Base-by-base conservation (phyloP, 2,329 filamentous ascomycete species). In the Colletotrichum higginsianum region DNA sequence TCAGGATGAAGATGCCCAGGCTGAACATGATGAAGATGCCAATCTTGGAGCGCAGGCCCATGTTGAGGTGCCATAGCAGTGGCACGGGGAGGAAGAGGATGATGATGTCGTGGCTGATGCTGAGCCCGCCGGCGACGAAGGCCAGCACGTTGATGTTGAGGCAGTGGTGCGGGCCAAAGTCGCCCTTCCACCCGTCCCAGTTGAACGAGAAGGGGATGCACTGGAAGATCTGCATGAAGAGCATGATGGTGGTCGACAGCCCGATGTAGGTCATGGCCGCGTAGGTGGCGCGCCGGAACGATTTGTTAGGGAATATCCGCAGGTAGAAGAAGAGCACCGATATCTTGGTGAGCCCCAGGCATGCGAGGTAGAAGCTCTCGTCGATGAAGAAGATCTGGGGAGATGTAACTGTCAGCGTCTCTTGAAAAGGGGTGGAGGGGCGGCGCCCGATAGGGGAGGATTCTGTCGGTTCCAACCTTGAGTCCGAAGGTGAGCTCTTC, bases 11-110 rank as follows among this genome's bases (percentile, higher is more conserved):
- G 40, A 80, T 74, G 12, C 82, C 82, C 13, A 84, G 76, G 42
- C 80, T 76, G 74, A 83, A 83, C 77, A 83, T 82, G 73, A 80
- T 46, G n/a, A 79, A 75, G 60, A 82, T 78, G 18, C 76, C 77
- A 7, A 75, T 18, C 56, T 77, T 78, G 42, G 74, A 76, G 52
- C 75, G 77, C 66, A 72, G 57, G 38, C 73, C 72, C 16, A 75
- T 76, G 56, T 81, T 76, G 16, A 84, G 78, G 11, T 73, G 73
- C 30, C 76, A 50, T 9, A 83, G 67, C 6, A 80, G 65, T 1
- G 82, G 82, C 11, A 83, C 74, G 4, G 82, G 82, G 52, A 82
- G 72, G 2, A 77, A 11, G 3, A 84, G 72, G 52, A 83, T 80
- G 26, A 78, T 76, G 2, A 80, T 65, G 61, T 83, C 82, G 66